A percentile compares a stretch with the other conserved stretches of the same genome.
phyloP scores from a whole-genome alignment of 441 rosid genomes.

The Pelargonium cotyledonis region DNA sequence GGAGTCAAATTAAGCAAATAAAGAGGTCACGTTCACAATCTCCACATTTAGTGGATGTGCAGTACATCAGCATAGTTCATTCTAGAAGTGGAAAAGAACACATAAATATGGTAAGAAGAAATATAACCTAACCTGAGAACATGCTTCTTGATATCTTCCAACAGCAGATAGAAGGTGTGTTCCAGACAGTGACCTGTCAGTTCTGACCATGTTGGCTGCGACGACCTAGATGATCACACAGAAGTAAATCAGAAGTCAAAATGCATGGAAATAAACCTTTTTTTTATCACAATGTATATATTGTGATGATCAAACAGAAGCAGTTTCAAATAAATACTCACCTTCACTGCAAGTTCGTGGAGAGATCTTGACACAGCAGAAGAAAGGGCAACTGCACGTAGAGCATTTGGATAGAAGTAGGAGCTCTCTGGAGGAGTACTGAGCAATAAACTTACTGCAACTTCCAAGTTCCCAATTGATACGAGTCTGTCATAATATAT shows the following conservation, averaged over 20 bases:
- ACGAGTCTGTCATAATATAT: conserved; percentile 53
- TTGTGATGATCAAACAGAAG: conserved; percentile 6
- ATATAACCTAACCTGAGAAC: conserved; percentile 75
- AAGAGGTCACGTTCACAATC: too few species aligned
- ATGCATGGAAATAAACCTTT: conserved; percentile 4
- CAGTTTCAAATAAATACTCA: conserved; percentile 21
- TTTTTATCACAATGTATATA: conserved; percentile 1
- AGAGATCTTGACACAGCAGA: conserved; percentile 96
- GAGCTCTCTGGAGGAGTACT: conserved; percentile 86
- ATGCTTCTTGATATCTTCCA: conserved; percentile 96
- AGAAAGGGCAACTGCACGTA: conserved; percentile 96
- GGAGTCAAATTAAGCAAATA: too few species aligned
- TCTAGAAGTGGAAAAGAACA: conserved; percentile 1
- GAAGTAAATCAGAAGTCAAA: conserved; percentile 11
- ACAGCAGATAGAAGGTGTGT: conserved; percentile 96
- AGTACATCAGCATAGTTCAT: background rate
- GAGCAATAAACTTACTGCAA: conserved; percentile 91
- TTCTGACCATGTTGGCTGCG: conserved; percentile 96
- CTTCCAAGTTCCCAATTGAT: conserved; percentile 91
- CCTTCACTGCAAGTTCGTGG: conserved; percentile 94
- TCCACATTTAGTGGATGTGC: too few species aligned
- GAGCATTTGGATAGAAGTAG: conserved; percentile 87
- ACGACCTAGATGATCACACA: conserved; percentile 53
- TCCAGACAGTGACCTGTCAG: conserved; percentile 83
- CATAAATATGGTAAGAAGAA: conserved; percentile 1